Percentiles rank a stretch among this genome's conserved stretches.
Conservation (phyloP, 768 basidiomycete species). For the Ramaria rubella region DNA sequence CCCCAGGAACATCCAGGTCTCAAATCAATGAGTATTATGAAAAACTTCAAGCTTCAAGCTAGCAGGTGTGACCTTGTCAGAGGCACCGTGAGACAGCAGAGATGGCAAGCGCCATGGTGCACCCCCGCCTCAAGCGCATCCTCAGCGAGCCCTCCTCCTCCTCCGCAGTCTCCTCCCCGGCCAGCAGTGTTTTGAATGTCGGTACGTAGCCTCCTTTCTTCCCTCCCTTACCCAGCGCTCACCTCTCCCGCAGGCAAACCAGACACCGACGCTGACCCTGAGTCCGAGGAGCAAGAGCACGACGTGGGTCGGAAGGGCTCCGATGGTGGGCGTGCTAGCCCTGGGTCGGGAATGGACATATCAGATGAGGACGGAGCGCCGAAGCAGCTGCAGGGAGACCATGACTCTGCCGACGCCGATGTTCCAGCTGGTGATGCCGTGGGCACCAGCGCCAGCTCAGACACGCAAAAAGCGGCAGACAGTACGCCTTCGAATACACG, state of each 20-base stretch:
- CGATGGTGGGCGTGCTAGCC: background rate
- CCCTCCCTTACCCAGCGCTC: background rate
- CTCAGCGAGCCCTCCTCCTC: constrained; percentile 8
- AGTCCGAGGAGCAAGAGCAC: background rate
- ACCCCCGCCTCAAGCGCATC: constrained; percentile 10
- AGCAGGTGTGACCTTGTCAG: too few relatives aligned
- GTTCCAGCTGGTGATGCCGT: background rate
- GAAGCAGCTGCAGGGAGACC: too few relatives aligned
- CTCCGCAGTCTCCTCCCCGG: background rate
- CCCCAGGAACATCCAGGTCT: too few relatives aligned
- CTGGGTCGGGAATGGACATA: constrained; percentile 5
- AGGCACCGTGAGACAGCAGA: too few relatives aligned
- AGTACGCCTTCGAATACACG: background rate
- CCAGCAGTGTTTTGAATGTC: background rate
- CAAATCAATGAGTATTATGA: too few relatives aligned
- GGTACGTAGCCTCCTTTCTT: background rate
- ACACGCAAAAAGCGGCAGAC: background rate
- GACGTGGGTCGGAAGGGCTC: background rate
- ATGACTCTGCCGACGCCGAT: too few relatives aligned
- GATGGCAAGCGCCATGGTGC: constrained; percentile 8
- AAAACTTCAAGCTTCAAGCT: too few relatives aligned
- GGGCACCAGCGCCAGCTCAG: background rate
- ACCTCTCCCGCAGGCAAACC: background rate
- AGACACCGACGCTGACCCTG: background rate
- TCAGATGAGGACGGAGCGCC: constrained; percentile 3